These are phyloP conservation scores for Phytophthora boehmeriae DNA, from an alignment of 352 stramenopile species.

Conservation along the genomic window DNA sequence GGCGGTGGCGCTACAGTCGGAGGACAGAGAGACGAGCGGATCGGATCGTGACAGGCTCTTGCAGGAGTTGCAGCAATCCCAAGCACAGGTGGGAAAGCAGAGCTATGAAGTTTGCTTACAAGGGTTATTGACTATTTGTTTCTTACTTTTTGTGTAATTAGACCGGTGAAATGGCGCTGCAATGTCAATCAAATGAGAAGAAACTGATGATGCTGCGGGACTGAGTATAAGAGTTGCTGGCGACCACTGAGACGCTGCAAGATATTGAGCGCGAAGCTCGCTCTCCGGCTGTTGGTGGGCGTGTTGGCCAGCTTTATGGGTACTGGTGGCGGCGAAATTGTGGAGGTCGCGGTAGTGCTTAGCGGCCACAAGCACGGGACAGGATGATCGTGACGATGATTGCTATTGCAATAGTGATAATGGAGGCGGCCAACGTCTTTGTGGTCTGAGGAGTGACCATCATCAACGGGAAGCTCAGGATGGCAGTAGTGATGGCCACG, in stretches of 20 bases:
- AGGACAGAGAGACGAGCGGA: slow-evolving; percentile 11
- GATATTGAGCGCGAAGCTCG: slow-evolving; percentile 45
- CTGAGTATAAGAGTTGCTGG: slow-evolving; percentile 33
- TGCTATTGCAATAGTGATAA: no score
- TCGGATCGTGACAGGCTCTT: slow-evolving; percentile 31
- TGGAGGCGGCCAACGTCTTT: no score
- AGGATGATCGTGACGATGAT: no score
- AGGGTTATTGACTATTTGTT: slow-evolving; percentile 3
- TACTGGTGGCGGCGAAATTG: no score
- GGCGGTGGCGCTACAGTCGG: slow-evolving; percentile 1
- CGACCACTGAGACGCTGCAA: slow-evolving; percentile 46
- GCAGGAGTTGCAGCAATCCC: slow-evolving; percentile 54
- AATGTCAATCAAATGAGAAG: slow-evolving; percentile 43
- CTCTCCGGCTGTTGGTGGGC: no score
- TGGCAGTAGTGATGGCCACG: no score
- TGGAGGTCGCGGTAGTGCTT: no score
- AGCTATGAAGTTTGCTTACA: background rate
- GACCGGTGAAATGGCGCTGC: slow-evolving; percentile 46
- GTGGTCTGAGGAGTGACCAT: no score
- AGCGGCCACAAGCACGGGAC: no score
- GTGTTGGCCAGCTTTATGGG: no score
- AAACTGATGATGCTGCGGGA: slow-evolving; percentile 38
- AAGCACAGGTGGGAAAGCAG: slow-evolving; percentile 52
- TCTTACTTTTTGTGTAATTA: slow-evolving; percentile 20
- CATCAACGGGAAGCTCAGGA: no score